Conservation (phyloP, 495 filamentous ascomycete species). For the Darksidea phi region DNA sequence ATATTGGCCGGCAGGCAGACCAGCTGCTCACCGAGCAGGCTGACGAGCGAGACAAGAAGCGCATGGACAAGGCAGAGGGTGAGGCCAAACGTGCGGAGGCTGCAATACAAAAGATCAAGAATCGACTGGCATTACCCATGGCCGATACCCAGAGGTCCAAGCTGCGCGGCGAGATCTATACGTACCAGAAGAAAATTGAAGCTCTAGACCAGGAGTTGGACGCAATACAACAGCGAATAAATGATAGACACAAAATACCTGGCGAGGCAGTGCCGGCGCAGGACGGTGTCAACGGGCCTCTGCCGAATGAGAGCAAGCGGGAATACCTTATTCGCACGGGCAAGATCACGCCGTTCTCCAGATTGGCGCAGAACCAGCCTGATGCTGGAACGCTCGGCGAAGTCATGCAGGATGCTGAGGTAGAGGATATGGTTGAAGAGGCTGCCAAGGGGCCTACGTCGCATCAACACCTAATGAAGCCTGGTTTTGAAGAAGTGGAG, state of each 20-base stretch:
- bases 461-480: conserved; percentile 76
- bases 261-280: conserved; percentile 47
- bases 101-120: conserved; percentile 52
- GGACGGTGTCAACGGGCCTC: conserved; percentile 52
- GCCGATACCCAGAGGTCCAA: conserved; percentile 50
- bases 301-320: conserved; percentile 76
- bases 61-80: conserved; percentile 70
- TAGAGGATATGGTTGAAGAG: conserved; percentile 44
- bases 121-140: conserved; percentile 52
- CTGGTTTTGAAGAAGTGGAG: conserved; percentile 67
- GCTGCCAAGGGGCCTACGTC: conserved; percentile 49
- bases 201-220: conserved; percentile 65
- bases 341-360: conserved; percentile 94
- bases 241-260: conserved; percentile 59
- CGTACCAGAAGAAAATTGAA: conserved; percentile 60
- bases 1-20: conserved; percentile 64
- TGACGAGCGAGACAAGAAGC: conserved; percentile 81
- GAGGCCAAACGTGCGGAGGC: conserved; percentile 52
- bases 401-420: conserved; percentile 71
- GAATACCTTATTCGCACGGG: conserved; percentile 93
- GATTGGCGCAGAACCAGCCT: conserved; percentile 54
- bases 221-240: conserved; percentile 77
- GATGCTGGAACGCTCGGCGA: conserved; percentile 64
- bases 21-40: conserved; percentile 75
- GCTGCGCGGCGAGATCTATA: conserved; percentile 61